Base-by-base conservation (phyloP, 1,284 basidiomycete species). In the Prillingera fragicola region DNA sequence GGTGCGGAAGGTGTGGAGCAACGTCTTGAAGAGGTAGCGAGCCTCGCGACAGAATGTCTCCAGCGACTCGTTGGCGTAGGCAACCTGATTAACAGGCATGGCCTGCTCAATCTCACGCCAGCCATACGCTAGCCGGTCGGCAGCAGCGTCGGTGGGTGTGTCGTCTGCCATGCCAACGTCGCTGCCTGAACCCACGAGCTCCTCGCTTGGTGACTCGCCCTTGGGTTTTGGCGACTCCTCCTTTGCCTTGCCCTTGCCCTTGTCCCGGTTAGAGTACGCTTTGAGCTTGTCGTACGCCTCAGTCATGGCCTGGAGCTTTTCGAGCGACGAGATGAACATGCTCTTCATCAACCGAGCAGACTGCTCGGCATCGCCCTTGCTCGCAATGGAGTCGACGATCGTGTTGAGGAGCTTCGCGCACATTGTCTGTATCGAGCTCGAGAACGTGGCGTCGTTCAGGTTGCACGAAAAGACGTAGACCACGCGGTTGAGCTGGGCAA, bases 341-440 rank as follows among this genome's bases (percentile, higher is more conserved):
- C 80, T 77, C 35, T 75, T 75, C 26, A 96, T 72, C 25, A 91
- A 75, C 46, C 78, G 76, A 5, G 80, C 78, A 5, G 87, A 82
- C 45, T 76, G 82, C 46, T 79, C 77, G 24, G 79, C 73, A 12
- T 82, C 79, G 36, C 84, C 84, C 69, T 91, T 90, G 33, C 75
- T 69, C 15, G 84, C 73, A 41, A 95, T 84, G 33, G 83, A 81
- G 54, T 98, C 95, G 41, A 89, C 80, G 26, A 96, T 77, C 52
- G 85, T 89, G 62, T 90, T 86, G 59, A 97, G 82, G 68, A 96
- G 83, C 72, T 97, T 98, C 50, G 86, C 85, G 55, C 88, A 91
- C 72, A 97, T 80, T 13, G 87, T 87, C 65, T 97, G 91, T 28
- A 94, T 82, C 43, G 80, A 83, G 51, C 80, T 84, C 10, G 82